Evolutionary conservation across 1,139 yeast species (phyloP).

Genomic region (Diutina sp.): DNA sequence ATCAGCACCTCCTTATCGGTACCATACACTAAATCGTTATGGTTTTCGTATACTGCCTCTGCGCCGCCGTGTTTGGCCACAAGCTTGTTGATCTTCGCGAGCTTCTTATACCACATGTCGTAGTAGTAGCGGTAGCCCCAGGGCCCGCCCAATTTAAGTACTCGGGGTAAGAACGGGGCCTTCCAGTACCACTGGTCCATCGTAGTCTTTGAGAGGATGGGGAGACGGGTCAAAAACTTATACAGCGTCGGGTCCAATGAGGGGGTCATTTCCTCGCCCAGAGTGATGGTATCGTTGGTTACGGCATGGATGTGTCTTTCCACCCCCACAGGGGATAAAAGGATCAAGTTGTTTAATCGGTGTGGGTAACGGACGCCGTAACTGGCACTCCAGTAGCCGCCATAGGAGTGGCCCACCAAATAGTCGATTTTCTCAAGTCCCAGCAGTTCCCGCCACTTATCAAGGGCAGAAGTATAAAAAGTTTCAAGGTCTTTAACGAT

Average conservation of each 20-base stretch:
- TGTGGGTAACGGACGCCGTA: conserved; percentile 35
- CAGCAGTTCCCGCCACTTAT: conserved; percentile 22
- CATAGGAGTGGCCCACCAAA: conserved; percentile 33
- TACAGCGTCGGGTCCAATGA: conserved; percentile 24
- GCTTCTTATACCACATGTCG: conserved; percentile 30
- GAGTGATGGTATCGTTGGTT: conserved; percentile 17
- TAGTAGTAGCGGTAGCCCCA: conserved; percentile 34
- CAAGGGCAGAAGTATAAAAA: conserved; percentile 25
- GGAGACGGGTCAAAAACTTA: conserved; percentile 32
- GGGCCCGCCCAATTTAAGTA: conserved; percentile 36
- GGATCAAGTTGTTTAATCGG: conserved; percentile 47
- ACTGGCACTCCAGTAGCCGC: conserved; percentile 35
- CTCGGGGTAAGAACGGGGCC: conserved; percentile 25
- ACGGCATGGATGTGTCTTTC: conserved; percentile 59
- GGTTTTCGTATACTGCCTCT: conserved; percentile 11
- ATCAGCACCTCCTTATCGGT: conserved; percentile 12
- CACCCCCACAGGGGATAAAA: conserved; percentile 87
- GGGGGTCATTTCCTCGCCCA: conserved; percentile 12
- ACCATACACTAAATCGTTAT: conserved; percentile 25
- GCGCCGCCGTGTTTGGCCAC: conserved; percentile 24
- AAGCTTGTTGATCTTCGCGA: conserved; percentile 31
- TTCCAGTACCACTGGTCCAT: conserved; percentile 26
- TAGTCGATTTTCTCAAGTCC: conserved; percentile 24
- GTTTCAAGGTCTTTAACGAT: conserved; percentile 26
- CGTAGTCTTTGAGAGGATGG: conserved; percentile 19